Evolutionary conservation across 164 flowering plant genomes (phyloP).

Genomic region (Nymphaea thermarum): DNA sequence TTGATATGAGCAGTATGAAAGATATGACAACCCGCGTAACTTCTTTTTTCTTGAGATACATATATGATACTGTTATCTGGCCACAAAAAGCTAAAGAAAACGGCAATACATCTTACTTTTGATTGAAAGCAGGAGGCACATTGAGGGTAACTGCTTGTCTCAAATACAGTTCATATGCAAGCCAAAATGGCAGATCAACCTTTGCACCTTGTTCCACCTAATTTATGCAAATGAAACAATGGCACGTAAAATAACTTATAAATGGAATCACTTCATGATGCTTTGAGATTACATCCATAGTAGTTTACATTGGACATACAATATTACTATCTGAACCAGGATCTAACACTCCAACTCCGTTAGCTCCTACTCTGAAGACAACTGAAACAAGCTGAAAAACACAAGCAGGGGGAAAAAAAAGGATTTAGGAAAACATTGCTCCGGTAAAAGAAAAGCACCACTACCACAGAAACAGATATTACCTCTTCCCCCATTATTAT

Average conservation of each 20-base stretch:
- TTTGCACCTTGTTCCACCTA: conserved; percentile 86
- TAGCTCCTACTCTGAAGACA: conserved; percentile 55
- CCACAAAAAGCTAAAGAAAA: not conserved
- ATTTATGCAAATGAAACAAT: not conserved
- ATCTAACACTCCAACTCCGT: conserved; percentile 73
- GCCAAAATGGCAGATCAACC: conserved; percentile 90
- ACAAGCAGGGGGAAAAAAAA: not conserved
- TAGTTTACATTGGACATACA: conserved; percentile 20
- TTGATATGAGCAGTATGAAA: too few species aligned
- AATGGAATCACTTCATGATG: too few species aligned
- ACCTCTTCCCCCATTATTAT: conserved; percentile 84
- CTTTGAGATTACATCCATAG: too few species aligned
- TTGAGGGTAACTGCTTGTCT: conserved; percentile 49
- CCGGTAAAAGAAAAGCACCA: not conserved
- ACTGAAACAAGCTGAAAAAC: conserved; percentile 44
- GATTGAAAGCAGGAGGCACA: conserved; percentile 64
- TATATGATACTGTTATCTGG: too few species aligned
- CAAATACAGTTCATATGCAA: conserved; percentile 59
- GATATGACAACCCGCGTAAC: too few species aligned
- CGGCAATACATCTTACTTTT: conserved; percentile 30
- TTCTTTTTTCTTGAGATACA: too few species aligned
- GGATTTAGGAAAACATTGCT: not conserved
- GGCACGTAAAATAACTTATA: too few species aligned
- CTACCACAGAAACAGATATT: not conserved
- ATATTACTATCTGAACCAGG: conserved; percentile 66